Evolutionary conservation across 495 filamentous ascomycete species (phyloP), one percentile per base, ranked within the genome.

Genomic region (Chaetomium tenue): DNA sequence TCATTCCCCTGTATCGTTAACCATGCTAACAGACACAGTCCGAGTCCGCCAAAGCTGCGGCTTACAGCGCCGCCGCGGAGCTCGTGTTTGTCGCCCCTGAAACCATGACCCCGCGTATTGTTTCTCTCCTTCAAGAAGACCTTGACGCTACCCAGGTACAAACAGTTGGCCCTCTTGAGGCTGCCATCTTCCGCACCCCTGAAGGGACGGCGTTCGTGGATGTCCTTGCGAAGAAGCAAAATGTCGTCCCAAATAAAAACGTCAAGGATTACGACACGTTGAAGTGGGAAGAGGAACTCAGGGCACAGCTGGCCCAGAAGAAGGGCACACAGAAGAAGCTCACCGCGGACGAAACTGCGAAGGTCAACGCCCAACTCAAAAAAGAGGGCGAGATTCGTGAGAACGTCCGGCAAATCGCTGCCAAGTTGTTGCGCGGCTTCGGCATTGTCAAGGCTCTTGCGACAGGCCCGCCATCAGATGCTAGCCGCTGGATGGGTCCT

Each of bases 261-360:
- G 86, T 71, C 60, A 97, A 91, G 73, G 94, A 98, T 72, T 96
- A 97, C 65, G 90, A 98, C 69, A 96, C 91, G 1, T 71, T 97
- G 56, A 97, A 97, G 77, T 98, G 94, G 94, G 94, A 98, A 75
- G 87, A 90, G 70, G 94, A 98, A 62, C 83, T 98, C n/a, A 79
- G 92, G 54, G 83, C 85, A 40, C 92, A 98, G 70, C 78, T 98
- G 47, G 93, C 91, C 25, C 81, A 90, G 68, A 98, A 97, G 81
- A 94, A 92, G 77, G 95, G 95, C 3, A 85, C 90, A 46, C 87
- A 92, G 68, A 92, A 89, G 79, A 98, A 97, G 76, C 86, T 98
- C 39, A 93, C 90, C 0, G 76, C 89, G 0, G 93, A 97, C 42
- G 93, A 98, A 69, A 89, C 88, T 65, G 82, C 87, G 40, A 97